Conservation (phyloP, 768 basidiomycete genomes). For the Pleurotus platypus region DNA sequence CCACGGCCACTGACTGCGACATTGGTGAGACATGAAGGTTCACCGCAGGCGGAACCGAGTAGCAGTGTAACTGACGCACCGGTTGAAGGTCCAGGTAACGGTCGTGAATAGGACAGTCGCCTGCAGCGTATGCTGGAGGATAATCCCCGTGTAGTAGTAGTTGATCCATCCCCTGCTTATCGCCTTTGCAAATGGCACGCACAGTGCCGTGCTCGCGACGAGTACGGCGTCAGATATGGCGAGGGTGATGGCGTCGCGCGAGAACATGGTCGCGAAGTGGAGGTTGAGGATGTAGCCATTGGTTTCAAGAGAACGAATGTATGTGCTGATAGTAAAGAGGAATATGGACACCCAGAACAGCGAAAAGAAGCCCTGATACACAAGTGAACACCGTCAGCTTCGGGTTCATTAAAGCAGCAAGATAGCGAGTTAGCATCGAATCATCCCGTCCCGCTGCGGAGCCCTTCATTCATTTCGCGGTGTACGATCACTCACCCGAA, state of each 20-base stretch:
- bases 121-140: constrained; percentile 82
- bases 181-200: constrained; percentile 81
- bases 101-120: constrained; percentile 65
- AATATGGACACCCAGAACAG: constrained; percentile 93
- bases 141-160: constrained; percentile 73
- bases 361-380: constrained; percentile 80
- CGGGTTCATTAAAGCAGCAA: not conserved
- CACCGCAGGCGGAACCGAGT: not conserved
- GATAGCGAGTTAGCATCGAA: not conserved
- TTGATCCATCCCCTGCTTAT: constrained; percentile 75
- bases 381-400: constrained; percentile 8
- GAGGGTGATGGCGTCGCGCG: constrained; percentile 76
- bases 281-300: constrained; percentile 76
- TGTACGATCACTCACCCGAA: constrained; percentile 50
- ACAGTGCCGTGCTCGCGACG: constrained; percentile 69
- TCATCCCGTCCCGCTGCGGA: too few species aligned
- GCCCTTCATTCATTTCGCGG: too few species aligned
- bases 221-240: constrained; percentile 83
- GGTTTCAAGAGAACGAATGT: constrained; percentile 72
- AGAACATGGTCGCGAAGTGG: constrained; percentile 83
- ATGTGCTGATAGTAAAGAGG: constrained; percentile 75
- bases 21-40: not conserved
- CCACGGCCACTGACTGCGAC: constrained; percentile 90
- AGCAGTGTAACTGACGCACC: constrained; percentile 34
- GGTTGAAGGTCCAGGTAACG: constrained; percentile 87